Base-by-base conservation (phyloP, 306 rosid genomes). In the Prunus fruticosa region DNA sequence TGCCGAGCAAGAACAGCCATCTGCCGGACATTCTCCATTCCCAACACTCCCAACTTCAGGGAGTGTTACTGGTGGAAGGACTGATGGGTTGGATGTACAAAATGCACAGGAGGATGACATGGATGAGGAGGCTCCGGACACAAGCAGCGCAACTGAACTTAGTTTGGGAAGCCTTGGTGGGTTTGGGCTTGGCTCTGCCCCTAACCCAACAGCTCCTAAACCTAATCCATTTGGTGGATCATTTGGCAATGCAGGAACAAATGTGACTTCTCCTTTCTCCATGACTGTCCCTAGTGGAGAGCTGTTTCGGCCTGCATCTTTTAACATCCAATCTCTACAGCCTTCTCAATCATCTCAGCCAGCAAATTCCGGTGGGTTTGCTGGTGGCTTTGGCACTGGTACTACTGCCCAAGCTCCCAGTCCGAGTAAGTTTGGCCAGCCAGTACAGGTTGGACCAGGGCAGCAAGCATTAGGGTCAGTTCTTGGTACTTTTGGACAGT, bases 81-180 rank as follows among this genome's bases (percentile, higher is more conserved):
- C 71, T 77, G 88, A 43, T 72, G 76, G 77, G 43, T 67, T 81
- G 69, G 92, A 87, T 74, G 84, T 76, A 73, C 86, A 77, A 69
- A 78, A 72, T 73, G 18, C 88, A 45, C 82, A 80, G 34, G 97
- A 92, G 67, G 96, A 92, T 83, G 89, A 90, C 85, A 95, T 95
- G 97, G 99, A 95, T 51, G 97, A 95, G 84, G 97, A 95, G 82
- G 95, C 97, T 79, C 90, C 96, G 0, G 93, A 95, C 89, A 76
- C 84, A 20, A 88, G 82, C 74, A 85, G 73, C 76, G 27, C 72
- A 12, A 22, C 77, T 28, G 91, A 87, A 83, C 84, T 85, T 73
- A 82, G n/a, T 85, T 81, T 91, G 78, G 88, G 90, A 83, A 74
- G 81, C 85, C 80, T 89, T 49, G 88, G 89, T 6, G 91, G 89